A percentile compares a stretch with the other conserved stretches of the same genome.
Conservation (phyloP, 2,329 filamentous ascomycete species). For the Massarina eburnea region DNA sequence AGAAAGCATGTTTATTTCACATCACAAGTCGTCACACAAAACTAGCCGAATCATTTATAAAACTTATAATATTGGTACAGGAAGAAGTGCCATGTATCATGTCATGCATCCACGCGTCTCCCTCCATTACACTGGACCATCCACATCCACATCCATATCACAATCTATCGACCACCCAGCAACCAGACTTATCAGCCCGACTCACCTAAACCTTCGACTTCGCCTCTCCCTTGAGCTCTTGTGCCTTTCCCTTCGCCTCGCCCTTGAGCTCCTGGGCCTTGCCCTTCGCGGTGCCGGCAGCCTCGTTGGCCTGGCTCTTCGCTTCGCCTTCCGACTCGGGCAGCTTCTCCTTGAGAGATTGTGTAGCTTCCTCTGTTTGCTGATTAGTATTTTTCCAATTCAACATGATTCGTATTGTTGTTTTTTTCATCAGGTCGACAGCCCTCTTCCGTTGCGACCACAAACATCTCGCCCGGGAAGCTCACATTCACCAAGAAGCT, state of each 20-base stretch:
- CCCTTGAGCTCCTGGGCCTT: slow-evolving; percentile 44
- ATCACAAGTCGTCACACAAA: too few species aligned
- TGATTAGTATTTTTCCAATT: slow-evolving; percentile 14
- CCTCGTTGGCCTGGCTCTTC: slow-evolving; percentile 36
- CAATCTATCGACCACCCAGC: slow-evolving; percentile 3
- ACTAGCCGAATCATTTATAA: too few species aligned
- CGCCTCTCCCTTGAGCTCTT: slow-evolving; percentile 48
- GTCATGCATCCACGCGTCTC: too few species aligned
- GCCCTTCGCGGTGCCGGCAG: slow-evolving; percentile 38
- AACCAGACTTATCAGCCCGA: too few species aligned
- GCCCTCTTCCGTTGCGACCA: too few species aligned
- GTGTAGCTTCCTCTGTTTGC: slow-evolving; percentile 53
- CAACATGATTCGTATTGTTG: background rate
- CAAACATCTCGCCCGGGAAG: background rate
- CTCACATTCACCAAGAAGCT: slow-evolving; percentile 3
- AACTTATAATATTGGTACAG: too few species aligned
- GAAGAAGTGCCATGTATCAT: too few species aligned
- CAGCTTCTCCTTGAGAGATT: slow-evolving; percentile 42
- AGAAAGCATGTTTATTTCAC: too few species aligned
- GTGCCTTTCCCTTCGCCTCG: slow-evolving; percentile 47
- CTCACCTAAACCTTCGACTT: slow-evolving; percentile 33
- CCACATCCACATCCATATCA: background rate
- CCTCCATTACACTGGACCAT: too few species aligned
- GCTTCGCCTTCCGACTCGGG: slow-evolving; percentile 38
- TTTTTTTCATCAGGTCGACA: too few species aligned